phyloP scores from a whole-genome alignment of 352 stramenopile species.

The Aphanomyces cochlioides region DNA sequence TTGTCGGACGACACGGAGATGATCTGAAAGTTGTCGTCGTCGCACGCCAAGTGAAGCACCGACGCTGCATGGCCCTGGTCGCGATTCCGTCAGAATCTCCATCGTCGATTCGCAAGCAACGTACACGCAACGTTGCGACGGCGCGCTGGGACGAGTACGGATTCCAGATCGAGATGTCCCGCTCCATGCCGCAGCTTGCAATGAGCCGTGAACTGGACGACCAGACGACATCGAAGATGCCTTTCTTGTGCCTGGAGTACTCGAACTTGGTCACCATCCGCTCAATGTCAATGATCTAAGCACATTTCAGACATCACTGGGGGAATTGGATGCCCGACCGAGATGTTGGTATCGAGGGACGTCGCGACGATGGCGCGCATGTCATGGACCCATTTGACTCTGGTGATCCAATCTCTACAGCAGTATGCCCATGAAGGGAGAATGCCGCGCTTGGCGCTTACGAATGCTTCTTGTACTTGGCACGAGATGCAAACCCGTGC shows the following conservation, averaged over 20 bases:
- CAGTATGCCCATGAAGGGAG: neutral
- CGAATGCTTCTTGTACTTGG: slow-evolving; percentile 77
- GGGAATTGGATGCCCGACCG: slow-evolving; percentile 13
- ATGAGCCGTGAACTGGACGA: slow-evolving; percentile 71
- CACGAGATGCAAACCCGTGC: slow-evolving; percentile 58
- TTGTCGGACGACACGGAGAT: slow-evolving; percentile 80
- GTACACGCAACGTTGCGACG: slow-evolving; percentile 52
- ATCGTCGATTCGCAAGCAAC: neutral
- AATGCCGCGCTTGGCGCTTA: neutral
- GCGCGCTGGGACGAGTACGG: slow-evolving; percentile 81
- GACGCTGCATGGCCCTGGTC: slow-evolving; percentile 58
- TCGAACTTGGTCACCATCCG: slow-evolving; percentile 78
- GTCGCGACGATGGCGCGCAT: slow-evolving; percentile 76
- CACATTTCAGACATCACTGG: neutral
- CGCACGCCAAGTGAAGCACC: slow-evolving; percentile 67
- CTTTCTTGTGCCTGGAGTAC: slow-evolving; percentile 79
- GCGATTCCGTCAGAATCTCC: neutral
- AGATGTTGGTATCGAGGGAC: slow-evolving; percentile 73
- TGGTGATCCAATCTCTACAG: slow-evolving; percentile 64
- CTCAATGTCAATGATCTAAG: slow-evolving; percentile 71
- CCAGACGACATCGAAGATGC: slow-evolving; percentile 78
- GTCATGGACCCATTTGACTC: slow-evolving; percentile 79
- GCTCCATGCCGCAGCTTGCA: slow-evolving; percentile 78
- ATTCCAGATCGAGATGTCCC: slow-evolving; percentile 88
- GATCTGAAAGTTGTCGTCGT: slow-evolving; percentile 82